Evolutionary conservation across 1,284 basidiomycete genomes (phyloP), one percentile per base, ranked within the genome.

Genomic region (Quambalaria eucalypti): DNA sequence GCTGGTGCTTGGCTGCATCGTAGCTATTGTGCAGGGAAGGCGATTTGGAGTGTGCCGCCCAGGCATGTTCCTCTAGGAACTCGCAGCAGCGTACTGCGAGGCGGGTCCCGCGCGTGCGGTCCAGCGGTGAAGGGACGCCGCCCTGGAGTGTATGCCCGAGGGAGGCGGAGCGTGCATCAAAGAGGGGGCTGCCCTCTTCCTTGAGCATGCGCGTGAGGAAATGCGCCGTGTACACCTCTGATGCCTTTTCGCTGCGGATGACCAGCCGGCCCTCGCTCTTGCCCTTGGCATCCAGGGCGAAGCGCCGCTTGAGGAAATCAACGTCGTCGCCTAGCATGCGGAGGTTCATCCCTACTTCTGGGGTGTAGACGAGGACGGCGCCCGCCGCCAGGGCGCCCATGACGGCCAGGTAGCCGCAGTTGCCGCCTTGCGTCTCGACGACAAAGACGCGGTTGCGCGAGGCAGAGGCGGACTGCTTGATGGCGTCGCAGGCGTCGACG

Each of bases 141-240:
- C 93, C 93, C 76, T 99, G 93, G 8, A 98, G 80, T 1, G 91
- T 96, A 78, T 98, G 95, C 9, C 95, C 93, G 21, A 99, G 84
- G 2, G 88, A 86, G 16, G 93, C 95, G 10, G 85, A 87, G 48
- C 95, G 86, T 19, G 93, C 85, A 78, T 98, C 95, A 73, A 97
- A 98, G n/a, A 95, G 80, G 6, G 81, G 74, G 16, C 84, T 84
- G 42, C 93, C 93, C 78, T 98, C 93, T 72, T 96, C 91, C 68
- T 87, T 87, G 77, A 96, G 79, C 79, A 99, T 93, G 76, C 89
- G 88, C 62, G 87, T 93, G 66, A 99, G 83, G 52, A 95, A 82
- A 14, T 92, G 86, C 9, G 91, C 93, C 16, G 87, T 87, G 80
- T 96, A 99, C 23, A 96, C 87, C 21, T 79, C 79, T 9, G 90